Base-by-base conservation (phyloP, 2,329 filamentous ascomycete species). In the Diaporthe ilicicola region DNA sequence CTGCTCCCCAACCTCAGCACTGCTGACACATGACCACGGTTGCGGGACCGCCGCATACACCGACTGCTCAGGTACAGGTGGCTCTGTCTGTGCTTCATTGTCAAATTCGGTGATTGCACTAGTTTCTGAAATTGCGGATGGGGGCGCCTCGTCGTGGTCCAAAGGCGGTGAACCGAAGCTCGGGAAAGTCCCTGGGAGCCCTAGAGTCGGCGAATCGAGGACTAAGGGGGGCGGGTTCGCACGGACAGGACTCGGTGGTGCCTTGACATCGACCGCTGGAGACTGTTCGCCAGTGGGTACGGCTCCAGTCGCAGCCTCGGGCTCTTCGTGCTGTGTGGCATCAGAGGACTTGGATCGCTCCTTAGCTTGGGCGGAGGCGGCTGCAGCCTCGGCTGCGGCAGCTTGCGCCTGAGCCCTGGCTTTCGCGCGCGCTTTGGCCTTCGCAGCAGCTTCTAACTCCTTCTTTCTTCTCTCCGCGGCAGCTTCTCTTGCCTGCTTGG, bases 71-170 rank as follows among this genome's bases (percentile, higher is more conserved):
- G 69, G 82, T 19, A 82, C 75, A 0, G 85, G 82, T 1, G 86
- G 81, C 55, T 90, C 88, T 1, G 86, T 88, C 77, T 94, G 92
- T 27, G 90, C 86, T 75, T 94, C 92, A n/a, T 85, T 86, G 74
- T 94, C 93, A 74, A 94, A 93, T 75, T 93, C 90, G 0, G 92
- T 94, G 9, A 86, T 86, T 51, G 86, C 86, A n/a, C 90, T 91
- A 7, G 81, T 82, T 56, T 82, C 82, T 7, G 92, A 92, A 17
- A 89, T 77, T 3, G 90, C 88, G 19, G 91, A 92, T 39, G 80
- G 80, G 2, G 89, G 90, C 39, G 82, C 81, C 53, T 88, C 83
- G 37, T 89, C 85, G 15, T 79, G 77, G 24, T 82, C 81, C 12
- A 79, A 73, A 2, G 79, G 77, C 55, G 82, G 81, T 22, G 76